Percentiles rank a stretch among this genome's conserved stretches.
Evolutionary conservation across 108 stramenopile species (phyloP).

Genomic region (Aurantiochytrium sp.): DNA sequence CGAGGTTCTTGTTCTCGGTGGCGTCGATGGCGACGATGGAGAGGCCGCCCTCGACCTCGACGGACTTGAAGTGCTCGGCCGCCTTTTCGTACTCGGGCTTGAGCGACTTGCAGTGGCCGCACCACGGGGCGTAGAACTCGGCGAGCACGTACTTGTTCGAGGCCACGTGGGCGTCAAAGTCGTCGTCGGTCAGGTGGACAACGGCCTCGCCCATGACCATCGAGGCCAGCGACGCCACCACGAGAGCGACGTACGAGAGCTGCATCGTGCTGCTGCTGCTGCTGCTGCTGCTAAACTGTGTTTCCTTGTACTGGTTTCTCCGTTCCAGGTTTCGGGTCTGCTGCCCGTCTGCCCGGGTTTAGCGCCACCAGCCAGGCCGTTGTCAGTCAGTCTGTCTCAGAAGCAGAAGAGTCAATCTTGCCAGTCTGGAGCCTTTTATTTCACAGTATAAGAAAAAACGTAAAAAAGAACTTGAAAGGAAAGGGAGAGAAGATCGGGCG

Average conservation of each 20-base stretch:
- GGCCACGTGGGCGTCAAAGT: conserved; percentile 49
- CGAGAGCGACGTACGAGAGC: neutral
- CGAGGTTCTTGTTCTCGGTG: conserved; percentile 42
- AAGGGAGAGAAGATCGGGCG: too few species aligned
- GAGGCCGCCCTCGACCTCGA: conserved; percentile 29
- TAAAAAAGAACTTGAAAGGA: too few species aligned
- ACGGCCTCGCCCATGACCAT: conserved; percentile 41
- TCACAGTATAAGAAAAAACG: too few species aligned
- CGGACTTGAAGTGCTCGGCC: conserved; percentile 25
- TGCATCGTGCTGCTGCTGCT: neutral
- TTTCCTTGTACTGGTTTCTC: too few species aligned
- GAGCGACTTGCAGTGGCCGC: conserved; percentile 59
- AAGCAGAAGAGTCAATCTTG: too few species aligned
- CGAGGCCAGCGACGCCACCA: neutral
- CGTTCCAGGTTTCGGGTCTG: too few species aligned
- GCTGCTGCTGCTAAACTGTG: too few species aligned
- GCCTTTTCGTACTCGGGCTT: conserved; percentile 57
- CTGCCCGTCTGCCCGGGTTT: too few species aligned
- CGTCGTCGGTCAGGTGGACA: conserved; percentile 41
- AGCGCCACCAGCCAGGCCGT: too few species aligned
- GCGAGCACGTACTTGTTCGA: conserved; percentile 42
- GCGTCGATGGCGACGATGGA: conserved; percentile 50
- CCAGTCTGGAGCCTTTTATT: too few species aligned
- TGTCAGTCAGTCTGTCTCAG: too few species aligned
- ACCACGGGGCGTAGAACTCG: conserved; percentile 63